These are phyloP conservation scores for Colletotrichum salicis DNA, from an alignment of 2,329 filamentous ascomycete genomes.

Conservation along the genomic window DNA sequence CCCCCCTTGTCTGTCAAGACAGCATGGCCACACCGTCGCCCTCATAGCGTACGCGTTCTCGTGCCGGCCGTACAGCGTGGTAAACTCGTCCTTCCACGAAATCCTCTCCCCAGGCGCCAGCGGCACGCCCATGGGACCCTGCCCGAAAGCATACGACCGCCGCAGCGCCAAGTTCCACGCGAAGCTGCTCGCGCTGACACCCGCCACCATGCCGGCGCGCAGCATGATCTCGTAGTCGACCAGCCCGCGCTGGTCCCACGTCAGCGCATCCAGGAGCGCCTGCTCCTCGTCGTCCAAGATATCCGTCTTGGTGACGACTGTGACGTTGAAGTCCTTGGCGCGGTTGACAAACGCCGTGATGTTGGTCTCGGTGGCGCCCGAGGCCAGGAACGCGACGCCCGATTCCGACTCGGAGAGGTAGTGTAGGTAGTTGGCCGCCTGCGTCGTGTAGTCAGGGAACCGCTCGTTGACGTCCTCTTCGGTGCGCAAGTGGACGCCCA, in stretches of 20 bases:
- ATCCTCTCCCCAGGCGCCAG: constrained; percentile 31
- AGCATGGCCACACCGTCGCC: constrained; percentile 33
- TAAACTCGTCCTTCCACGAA: constrained; percentile 47
- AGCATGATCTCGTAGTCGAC: constrained; percentile 63
- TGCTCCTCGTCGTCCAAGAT: constrained; percentile 52
- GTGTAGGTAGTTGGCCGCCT: constrained; percentile 46
- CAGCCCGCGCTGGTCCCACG: constrained; percentile 60
- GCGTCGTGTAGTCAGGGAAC: constrained; percentile 46
- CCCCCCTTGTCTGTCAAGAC: background rate
- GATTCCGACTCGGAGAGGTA: constrained; percentile 43
- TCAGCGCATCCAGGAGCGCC: constrained; percentile 47
- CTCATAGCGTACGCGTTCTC: constrained; percentile 42
- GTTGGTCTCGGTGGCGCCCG: constrained; percentile 49
- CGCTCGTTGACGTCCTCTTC: constrained; percentile 43
- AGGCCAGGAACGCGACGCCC: constrained; percentile 54
- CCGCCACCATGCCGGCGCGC: constrained; percentile 54
- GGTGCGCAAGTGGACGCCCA: constrained; percentile 50
- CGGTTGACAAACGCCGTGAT: constrained; percentile 48
- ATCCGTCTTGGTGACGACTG: constrained; percentile 54
- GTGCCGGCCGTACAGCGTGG: constrained; percentile 45
- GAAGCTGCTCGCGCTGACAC: constrained; percentile 56
- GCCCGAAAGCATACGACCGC: constrained; percentile 44
- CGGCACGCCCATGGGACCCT: constrained; percentile 20
- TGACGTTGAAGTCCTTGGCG: constrained; percentile 49
- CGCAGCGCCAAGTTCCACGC: constrained; percentile 59